A percentile compares a stretch with the other conserved stretches of the same genome.
phyloP scores from a whole-genome alignment of 1,284 basidiomycete genomes.

The Puccinia brachypodii region DNA sequence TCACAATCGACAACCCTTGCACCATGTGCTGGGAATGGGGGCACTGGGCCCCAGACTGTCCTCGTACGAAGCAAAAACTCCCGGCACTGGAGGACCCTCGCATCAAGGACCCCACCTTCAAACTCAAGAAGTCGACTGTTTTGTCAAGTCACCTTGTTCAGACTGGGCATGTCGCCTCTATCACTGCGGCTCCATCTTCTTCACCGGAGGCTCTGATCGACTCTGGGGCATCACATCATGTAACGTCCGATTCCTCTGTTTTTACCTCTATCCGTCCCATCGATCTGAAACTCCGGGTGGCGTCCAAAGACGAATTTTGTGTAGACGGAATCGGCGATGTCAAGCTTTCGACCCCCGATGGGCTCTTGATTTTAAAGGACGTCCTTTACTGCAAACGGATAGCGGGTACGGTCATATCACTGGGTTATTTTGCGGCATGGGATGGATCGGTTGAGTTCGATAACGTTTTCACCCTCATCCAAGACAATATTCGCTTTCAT shows the following conservation, averaged over 20 bases:
- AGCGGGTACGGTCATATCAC: background rate
- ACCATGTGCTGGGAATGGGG: slow-evolving; percentile 4
- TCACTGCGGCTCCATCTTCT: background rate
- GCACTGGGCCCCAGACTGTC: background rate
- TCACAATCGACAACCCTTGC: background rate
- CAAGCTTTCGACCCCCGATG: background rate
- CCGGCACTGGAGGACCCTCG: background rate
- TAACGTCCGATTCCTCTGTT: background rate
- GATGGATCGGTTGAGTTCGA: background rate
- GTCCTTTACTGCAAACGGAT: background rate
- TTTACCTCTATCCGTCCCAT: background rate
- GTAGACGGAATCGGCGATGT: too few species aligned
- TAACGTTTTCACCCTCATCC: background rate
- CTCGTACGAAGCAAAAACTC: background rate
- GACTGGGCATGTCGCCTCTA: background rate
- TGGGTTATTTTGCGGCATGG: background rate
- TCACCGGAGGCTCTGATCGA: background rate
- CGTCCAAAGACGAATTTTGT: background rate
- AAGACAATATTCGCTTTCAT: background rate
- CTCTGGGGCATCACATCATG: background rate
- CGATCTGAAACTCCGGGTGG: background rate
- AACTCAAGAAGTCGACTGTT: background rate
- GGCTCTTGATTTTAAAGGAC: background rate
- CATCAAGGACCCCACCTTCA: background rate
- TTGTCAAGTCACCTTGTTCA: background rate